Evolutionary conservation across 148 eudicot species (phyloP).

Genomic region (Drosera capensis): DNA sequence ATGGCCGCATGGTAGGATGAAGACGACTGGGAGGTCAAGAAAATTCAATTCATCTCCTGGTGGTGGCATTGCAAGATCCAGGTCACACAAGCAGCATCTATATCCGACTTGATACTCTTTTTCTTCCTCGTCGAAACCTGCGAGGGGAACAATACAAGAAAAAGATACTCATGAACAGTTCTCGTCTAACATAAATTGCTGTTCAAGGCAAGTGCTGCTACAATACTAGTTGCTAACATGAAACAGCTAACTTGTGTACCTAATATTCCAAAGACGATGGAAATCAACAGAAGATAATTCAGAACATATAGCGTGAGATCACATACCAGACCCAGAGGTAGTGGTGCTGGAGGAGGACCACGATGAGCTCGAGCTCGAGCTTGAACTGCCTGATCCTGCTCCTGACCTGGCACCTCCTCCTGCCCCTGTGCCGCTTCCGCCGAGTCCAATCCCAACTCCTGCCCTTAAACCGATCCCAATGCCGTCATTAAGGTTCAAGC

Average conservation of each 20-base stretch:
- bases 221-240: no score
- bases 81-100: slow-evolving; percentile 21
- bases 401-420: slow-evolving; percentile 11
- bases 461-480: slow-evolving; percentile 11
- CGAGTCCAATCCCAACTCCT: slow-evolving; percentile 14
- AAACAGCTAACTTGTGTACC: no score
- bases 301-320: no score
- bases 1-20: slow-evolving; percentile 39
- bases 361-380: not conserved
- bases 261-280: no score
- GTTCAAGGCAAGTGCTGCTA: no score
- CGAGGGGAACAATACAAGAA: no score
- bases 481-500: slow-evolving; percentile 16
- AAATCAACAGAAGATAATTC: no score
- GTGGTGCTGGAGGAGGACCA: not conserved
- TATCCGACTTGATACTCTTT: no score
- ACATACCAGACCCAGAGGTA: no score
- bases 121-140: no score
- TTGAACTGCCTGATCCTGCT: not conserved
- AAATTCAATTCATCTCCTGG: not conserved
- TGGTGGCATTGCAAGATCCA: slow-evolving; percentile 17
- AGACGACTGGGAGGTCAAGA: slow-evolving; percentile 16
- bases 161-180: no score
- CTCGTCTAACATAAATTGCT: no score
- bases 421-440: not conserved